These are phyloP conservation scores for Theileria sp. DNA, from an alignment of 169 alveolate species.

Conservation along the genomic window DNA sequence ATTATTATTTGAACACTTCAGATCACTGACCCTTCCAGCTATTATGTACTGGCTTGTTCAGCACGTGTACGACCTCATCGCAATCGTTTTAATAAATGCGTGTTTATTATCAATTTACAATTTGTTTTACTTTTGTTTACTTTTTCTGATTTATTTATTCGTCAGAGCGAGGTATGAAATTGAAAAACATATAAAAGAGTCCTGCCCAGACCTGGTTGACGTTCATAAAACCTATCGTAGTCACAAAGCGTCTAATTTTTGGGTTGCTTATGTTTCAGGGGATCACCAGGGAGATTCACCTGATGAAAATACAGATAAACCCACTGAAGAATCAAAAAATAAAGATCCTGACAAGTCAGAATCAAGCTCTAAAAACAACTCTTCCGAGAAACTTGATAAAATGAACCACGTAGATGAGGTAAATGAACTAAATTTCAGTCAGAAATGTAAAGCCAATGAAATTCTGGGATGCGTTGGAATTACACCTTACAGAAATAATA, in stretches of 20 bases:
- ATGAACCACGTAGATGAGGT: constrained; percentile 16
- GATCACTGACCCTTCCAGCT: constrained; percentile 75
- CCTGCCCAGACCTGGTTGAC: constrained; percentile 84
- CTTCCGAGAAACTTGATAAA: neutral
- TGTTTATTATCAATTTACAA: constrained; percentile 71
- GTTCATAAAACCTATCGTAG: constrained; percentile 78
- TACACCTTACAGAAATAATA: constrained; percentile 78
- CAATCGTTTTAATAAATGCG: constrained; percentile 67
- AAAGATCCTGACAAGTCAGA: neutral
- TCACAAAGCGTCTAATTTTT: constrained; percentile 79
- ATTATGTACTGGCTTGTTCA: constrained; percentile 77
- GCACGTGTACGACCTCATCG: constrained; percentile 73
- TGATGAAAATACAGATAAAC: neutral
- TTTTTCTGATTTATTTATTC: constrained; percentile 76
- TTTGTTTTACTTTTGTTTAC: constrained; percentile 68
- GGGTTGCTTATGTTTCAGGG: constrained; percentile 85
- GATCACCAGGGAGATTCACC: constrained; percentile 8
- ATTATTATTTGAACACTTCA: constrained; percentile 72
- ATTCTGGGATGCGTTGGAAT: constrained; percentile 85
- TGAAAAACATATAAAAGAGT: constrained; percentile 79
- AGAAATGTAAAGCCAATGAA: constrained; percentile 59
- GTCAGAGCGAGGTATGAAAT: constrained; percentile 82
- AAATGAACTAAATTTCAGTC: constrained; percentile 9
- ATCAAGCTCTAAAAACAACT: neutral
- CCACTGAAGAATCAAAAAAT: neutral